Conservation (phyloP, 371 early-diverging fungal species). For the Circinella minor region DNA sequence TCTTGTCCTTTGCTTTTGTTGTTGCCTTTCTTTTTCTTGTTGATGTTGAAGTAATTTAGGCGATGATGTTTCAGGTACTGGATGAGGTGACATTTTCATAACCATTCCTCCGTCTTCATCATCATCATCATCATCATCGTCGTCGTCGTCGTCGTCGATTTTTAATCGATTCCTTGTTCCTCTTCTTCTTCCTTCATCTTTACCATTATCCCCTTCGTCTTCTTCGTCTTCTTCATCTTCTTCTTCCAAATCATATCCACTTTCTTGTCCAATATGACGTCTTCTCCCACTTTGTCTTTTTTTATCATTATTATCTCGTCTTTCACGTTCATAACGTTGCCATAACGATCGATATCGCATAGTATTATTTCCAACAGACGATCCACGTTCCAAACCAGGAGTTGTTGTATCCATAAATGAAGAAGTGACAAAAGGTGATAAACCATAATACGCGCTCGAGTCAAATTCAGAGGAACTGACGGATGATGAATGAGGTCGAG, state of each 20-base stretch:
- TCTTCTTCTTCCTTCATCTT: too few relatives aligned
- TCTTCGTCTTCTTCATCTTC: slow-evolving; percentile 12
- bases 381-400: neutral
- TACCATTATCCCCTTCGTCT: slow-evolving; percentile 8
- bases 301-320: neutral
- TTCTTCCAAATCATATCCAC: neutral
- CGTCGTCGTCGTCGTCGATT: neutral
- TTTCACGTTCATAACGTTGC: slow-evolving; percentile 45
- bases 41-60: slow-evolving; percentile 16
- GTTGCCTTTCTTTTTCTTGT: neutral
- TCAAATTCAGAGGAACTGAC: slow-evolving; percentile 35
- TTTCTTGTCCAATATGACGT: neutral
- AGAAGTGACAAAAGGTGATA: slow-evolving; percentile 51
- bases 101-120: neutral
- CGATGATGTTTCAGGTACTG: slow-evolving; percentile 18
- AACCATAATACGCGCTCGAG: slow-evolving; percentile 43
- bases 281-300: slow-evolving; percentile 28
- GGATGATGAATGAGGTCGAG: slow-evolving; percentile 32
- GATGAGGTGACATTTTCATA: slow-evolving; percentile 11
- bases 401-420: slow-evolving; percentile 35
- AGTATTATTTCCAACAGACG: neutral
- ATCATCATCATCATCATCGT: too few relatives aligned
- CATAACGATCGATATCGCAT: slow-evolving; percentile 32
- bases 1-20: slow-evolving; percentile 14
- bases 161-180: too few relatives aligned